These are phyloP conservation scores for Penicillium fuscoglaucum DNA, from an alignment of 2,329 filamentous ascomycete species.

Conservation along the genomic window DNA sequence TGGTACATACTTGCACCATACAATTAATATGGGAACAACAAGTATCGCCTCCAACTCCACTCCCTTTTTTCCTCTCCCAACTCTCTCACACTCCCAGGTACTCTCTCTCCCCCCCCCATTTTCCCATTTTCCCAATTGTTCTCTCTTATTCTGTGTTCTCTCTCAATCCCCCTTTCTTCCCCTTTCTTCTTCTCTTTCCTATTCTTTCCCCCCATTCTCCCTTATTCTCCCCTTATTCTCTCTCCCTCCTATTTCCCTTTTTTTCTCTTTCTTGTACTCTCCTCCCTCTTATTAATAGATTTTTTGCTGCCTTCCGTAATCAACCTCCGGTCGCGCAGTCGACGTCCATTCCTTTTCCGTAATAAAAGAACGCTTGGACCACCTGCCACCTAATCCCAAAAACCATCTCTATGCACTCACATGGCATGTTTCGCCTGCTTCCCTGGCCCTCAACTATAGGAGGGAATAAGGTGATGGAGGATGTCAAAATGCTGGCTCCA, in stretches of 20 bases:
- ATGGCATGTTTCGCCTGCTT: constrained; percentile 53
- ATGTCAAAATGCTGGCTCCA: constrained; percentile 46
- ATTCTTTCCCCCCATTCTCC: constrained; percentile 15
- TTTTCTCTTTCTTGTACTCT: constrained; percentile 13
- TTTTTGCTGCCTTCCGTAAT: constrained; percentile 11
- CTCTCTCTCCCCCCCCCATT: not conserved
- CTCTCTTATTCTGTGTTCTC: not conserved
- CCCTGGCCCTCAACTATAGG: constrained; percentile 49
- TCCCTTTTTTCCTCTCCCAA: not conserved
- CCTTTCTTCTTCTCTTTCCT: constrained; percentile 6
- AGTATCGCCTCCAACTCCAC: constrained; percentile 8
- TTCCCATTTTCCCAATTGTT: not conserved
- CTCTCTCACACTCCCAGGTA: not conserved
- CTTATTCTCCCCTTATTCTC: constrained; percentile 1
- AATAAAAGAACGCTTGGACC: constrained; percentile 20
- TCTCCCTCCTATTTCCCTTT: constrained; percentile 1
- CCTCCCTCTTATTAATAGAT: constrained; percentile 17
- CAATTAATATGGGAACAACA: constrained; percentile 4
- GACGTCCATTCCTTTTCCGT: constrained; percentile 28
- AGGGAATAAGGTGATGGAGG: constrained; percentile 49
- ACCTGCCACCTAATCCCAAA: constrained; percentile 16
- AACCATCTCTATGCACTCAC: constrained; percentile 31
- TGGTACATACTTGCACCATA: constrained; percentile 4
- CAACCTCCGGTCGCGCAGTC: constrained; percentile 24
- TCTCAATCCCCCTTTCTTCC: constrained; percentile 2